A percentile compares a stretch with the other conserved stretches of the same genome.
phyloP scores from a whole-genome alignment of 176 grass and related monocot species.

The Poa pratensis region DNA sequence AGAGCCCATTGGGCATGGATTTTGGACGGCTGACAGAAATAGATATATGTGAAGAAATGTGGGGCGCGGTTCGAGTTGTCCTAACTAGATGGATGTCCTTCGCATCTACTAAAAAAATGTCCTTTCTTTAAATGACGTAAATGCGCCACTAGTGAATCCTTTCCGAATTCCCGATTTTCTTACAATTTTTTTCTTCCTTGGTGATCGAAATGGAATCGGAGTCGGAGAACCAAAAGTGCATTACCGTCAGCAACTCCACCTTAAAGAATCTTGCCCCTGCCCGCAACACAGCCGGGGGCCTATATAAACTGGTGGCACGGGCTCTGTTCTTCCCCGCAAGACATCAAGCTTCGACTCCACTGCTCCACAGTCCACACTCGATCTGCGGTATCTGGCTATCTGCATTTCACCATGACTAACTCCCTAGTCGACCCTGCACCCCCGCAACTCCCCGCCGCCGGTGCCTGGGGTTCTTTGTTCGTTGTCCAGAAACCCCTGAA shows the following conservation, averaged over 20 bases:
- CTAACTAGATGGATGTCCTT: too few species aligned
- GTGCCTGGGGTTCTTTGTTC: slow-evolving; percentile 36
- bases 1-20: too few species aligned
- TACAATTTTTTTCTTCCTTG: too few species aligned
- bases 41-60: too few species aligned
- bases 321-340: slow-evolving; percentile 24
- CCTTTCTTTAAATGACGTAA: background rate
- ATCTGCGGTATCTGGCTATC: slow-evolving; percentile 6
- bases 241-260: background rate
- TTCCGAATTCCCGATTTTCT: background rate
- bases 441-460: slow-evolving; percentile 18
- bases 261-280: background rate
- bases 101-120: too few species aligned
- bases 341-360: slow-evolving; percentile 20
- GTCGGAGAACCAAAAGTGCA: slow-evolving; percentile 11
- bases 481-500: slow-evolving; percentile 15
- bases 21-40: too few species aligned
- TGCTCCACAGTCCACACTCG: background rate
- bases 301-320: slow-evolving; percentile 41
- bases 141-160: background rate
- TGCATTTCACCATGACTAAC: slow-evolving; percentile 38
- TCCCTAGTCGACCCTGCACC: slow-evolving; percentile 33
- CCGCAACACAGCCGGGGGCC: background rate
- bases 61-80: too few species aligned
- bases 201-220: background rate